Base-by-base conservation (phyloP, 495 filamentous ascomycete species). In the Bacidia gigantensis region DNA sequence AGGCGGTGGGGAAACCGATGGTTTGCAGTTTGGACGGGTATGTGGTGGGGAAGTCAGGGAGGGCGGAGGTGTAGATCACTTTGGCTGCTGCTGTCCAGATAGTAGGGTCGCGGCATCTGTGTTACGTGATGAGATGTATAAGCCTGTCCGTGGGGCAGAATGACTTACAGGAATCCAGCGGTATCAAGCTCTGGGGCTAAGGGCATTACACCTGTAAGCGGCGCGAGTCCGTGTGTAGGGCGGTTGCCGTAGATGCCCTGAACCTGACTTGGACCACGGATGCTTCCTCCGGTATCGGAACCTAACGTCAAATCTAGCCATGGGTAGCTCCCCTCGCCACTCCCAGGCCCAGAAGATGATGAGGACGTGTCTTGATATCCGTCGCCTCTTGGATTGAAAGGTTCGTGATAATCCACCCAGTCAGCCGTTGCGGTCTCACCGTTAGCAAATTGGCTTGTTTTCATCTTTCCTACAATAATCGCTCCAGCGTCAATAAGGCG, bases 241-340 rank as follows among this genome's bases (percentile, higher is more conserved):
- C 72, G 64, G 55, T 74, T 76, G 21, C 72, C 74, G 54, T 64
- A 78, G 1, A 71, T 57, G 0, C 76, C 76, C 43, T 71, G 65
- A 0, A 70, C 69, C 12, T 69, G 64, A 0, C 68, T 66, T 0
- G 75, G 76, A 2, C 67, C 64, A 9, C 75, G 63, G 43, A 77
- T 72, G 39, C 65, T 69, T 0, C 67, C 69, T 1, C 72, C 75
- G 0, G 75, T 72, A 47, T 74, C 74, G 11, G 60, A 67, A 0
- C 77, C 77, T 7, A 81, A 58, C 5, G 67, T 64, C n/a, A 72
- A 60, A 60, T 82, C 78, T 3, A 81, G 62, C 76, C 75, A 82
- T 3, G 67, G 67, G 54, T 82, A 82, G 0, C 67, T 60, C 0
- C 67, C 72, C n/a, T 72, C 57, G 0, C 72, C 68, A 11, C 69